Percentiles rank a stretch among this genome's conserved stretches.
These are phyloP conservation scores for Aspergillus sp. DNA, from an alignment of 2,329 filamentous ascomycete genomes.

Conservation along the genomic window DNA sequence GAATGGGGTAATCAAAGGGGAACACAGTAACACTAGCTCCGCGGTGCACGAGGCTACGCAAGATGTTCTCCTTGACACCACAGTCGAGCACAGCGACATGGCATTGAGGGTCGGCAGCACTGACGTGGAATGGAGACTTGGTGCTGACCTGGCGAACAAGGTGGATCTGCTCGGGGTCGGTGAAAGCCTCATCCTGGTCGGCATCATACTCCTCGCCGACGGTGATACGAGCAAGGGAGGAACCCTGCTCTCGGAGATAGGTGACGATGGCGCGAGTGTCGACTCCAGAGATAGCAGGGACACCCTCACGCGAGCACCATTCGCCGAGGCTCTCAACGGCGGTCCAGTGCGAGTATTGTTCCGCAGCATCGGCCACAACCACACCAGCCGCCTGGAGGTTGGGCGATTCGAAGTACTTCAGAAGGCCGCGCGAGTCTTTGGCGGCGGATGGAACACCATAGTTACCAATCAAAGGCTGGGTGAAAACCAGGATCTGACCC, in stretches of 20 bases:
- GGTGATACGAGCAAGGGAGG: conserved; percentile 89
- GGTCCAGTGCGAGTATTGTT: conserved; percentile 97
- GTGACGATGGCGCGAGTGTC: conserved; percentile 97
- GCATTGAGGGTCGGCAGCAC: conserved; percentile 76
- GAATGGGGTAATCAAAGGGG: conserved; percentile 95
- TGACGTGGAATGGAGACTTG: conserved; percentile 95
- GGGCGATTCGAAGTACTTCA: conserved; percentile 98
- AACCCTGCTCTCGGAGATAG: conserved; percentile 91
- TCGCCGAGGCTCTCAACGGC: conserved; percentile 89
- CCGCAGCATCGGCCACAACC: conserved; percentile 90
- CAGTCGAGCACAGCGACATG: conserved; percentile 97
- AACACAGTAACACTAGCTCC: conserved; percentile 92
- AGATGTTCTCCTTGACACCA: conserved; percentile 99
- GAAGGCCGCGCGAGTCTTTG: conserved; percentile 82
- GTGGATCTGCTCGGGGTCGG: conserved; percentile 96
- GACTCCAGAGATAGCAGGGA: conserved; percentile 93
- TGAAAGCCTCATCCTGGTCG: conserved; percentile 93
- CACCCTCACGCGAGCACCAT: conserved; percentile 95
- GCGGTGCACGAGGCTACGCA: conserved; percentile 87
- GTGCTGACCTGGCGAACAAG: conserved; percentile 94
- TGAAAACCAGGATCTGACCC: conserved; percentile 94
- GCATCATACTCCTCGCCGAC: conserved; percentile 98
- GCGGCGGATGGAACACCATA: conserved; percentile 89
- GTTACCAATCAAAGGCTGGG: conserved; percentile 96
- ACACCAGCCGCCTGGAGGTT: conserved; percentile 96